Base-by-base conservation (phyloP, 1,284 basidiomycete species). In the Ustilago sp. region DNA sequence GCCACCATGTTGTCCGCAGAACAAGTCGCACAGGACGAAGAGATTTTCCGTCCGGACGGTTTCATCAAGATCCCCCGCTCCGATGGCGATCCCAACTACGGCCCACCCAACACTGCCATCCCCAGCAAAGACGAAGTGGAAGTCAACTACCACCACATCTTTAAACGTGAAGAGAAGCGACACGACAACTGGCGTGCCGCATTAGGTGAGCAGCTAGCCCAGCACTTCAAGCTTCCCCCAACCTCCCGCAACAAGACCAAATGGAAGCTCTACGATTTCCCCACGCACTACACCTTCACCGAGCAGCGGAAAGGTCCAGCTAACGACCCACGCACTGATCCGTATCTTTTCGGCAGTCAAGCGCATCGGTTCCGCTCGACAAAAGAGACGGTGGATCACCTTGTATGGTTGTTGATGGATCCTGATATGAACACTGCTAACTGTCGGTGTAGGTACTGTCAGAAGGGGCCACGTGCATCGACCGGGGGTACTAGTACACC, bases 401-500 rank as follows among this genome's bases (percentile, higher is more conserved):
- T 77, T 7, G 32, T 68, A 13, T 81, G 74, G 74, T 68, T 82
- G 28, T n/a, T 82, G 19, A 31, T 41, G 23, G 74, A 81, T 41
- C 71, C 79, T 2, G 63, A 58, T 2, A 61, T 79, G 62, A 52
- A 80, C 19, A 23, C 8, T 1, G 48, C 43, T n/a, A 74, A 74
- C 28, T 82, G 80, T 36, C 19, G 38, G 1, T 82, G 80, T 74
- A 81, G 75, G 31, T 79, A 81, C 74, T 82, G 80, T 59, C 38
- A 57, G 56, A 77, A 69, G 50, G 54, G 36, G 1, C 62, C 69
- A 2, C 59, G 69, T 11, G 28, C 54, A 2, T 61, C 72, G 13
- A 51, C 45, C 3, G 63, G 56, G 11, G 60, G 48, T n/a, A 45
- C 43, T 19, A 48, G 23, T 6, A 63, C 64, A 6, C 60, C 58